These are phyloP conservation scores for Sclerotinia subarctica DNA, from an alignment of 2,329 filamentous ascomycete species.

Conservation along the genomic window DNA sequence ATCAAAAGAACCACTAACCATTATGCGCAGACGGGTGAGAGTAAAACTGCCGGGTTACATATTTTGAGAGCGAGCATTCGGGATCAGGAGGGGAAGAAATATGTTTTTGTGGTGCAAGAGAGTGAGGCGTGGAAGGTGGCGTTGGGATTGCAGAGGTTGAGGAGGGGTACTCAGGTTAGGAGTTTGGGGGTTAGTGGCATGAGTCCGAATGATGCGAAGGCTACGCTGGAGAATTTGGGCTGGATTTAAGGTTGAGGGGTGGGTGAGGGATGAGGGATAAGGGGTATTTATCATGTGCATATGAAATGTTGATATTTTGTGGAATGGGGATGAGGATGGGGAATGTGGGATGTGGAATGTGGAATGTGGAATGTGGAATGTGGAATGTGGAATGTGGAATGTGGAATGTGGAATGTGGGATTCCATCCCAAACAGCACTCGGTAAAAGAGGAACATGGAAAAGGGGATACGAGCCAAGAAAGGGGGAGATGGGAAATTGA, in stretches of 20 bases:
- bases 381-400: neutral
- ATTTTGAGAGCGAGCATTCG: constrained; percentile 61
- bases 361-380: neutral
- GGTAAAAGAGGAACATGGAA: no score
- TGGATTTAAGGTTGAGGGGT: constrained; percentile 36
- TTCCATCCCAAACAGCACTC: neutral
- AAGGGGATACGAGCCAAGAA: neutral
- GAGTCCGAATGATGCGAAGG: constrained; percentile 51
- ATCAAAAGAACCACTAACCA: constrained; percentile 31
- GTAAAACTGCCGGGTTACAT: constrained; percentile 56
- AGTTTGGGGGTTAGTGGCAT: constrained; percentile 58
- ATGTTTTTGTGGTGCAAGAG: constrained; percentile 61
- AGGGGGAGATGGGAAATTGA: neutral
- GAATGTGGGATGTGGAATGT: constrained; percentile 10
- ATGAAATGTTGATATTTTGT: no score
- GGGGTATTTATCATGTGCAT: neutral
- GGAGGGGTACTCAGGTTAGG: constrained; percentile 58
- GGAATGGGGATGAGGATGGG: constrained; percentile 23
- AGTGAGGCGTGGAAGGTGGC: constrained; percentile 67
- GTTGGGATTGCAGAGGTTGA: constrained; percentile 57
- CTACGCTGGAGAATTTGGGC: constrained; percentile 56
- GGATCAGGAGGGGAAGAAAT: constrained; percentile 65
- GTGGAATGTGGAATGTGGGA: neutral
- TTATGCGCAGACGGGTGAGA: constrained; percentile 49
- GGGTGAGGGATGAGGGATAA: neutral